Conservation (phyloP, 2,329 filamentous ascomycete genomes). For the Gnomoniopsis smithogilvyi region DNA sequence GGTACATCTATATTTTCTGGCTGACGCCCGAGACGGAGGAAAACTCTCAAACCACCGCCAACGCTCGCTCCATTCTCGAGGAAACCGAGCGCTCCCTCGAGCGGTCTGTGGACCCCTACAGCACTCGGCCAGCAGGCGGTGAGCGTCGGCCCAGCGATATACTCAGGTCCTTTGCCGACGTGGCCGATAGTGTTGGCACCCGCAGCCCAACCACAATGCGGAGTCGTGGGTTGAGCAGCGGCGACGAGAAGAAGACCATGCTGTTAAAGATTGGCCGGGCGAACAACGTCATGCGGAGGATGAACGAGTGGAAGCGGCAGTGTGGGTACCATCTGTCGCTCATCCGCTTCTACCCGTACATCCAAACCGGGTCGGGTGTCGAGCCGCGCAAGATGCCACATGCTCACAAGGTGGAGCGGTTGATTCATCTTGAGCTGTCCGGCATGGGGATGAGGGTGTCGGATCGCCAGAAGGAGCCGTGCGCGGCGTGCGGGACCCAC, state of each 20-base stretch:
- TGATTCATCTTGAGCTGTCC: constrained; percentile 87
- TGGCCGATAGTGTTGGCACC: constrained; percentile 21
- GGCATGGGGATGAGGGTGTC: constrained; percentile 53
- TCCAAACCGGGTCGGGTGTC: constrained; percentile 40
- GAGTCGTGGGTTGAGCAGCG: constrained; percentile 18
- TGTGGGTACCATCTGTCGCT: constrained; percentile 87
- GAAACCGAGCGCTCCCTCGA: constrained; percentile 38
- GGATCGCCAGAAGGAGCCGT: constrained; percentile 49
- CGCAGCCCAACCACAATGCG: constrained; percentile 19
- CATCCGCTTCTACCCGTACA: constrained; percentile 88
- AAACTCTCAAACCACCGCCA: constrained; percentile 53
- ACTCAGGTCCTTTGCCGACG: constrained; percentile 46
- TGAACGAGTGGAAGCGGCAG: constrained; percentile 92
- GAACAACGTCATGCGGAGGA: constrained; percentile 81
- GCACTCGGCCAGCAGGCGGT: constrained; percentile 29
- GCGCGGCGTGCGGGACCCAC: constrained; percentile 74
- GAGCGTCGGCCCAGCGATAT: constrained; percentile 53
- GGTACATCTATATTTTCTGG: constrained; percentile 99
- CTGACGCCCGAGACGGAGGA: constrained; percentile 66
- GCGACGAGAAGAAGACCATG: constrained; percentile 53
- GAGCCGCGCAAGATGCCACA: constrained; percentile 73
- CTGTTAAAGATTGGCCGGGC: constrained; percentile 66
- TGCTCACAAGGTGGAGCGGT: constrained; percentile 80
- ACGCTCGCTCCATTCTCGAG: constrained; percentile 56
- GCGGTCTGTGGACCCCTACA: constrained; percentile 52